Percentiles rank a stretch among this genome's conserved stretches.
These are phyloP conservation scores for Protea cynaroides DNA, from an alignment of 164 flowering plant genomes.

Conservation along the genomic window DNA sequence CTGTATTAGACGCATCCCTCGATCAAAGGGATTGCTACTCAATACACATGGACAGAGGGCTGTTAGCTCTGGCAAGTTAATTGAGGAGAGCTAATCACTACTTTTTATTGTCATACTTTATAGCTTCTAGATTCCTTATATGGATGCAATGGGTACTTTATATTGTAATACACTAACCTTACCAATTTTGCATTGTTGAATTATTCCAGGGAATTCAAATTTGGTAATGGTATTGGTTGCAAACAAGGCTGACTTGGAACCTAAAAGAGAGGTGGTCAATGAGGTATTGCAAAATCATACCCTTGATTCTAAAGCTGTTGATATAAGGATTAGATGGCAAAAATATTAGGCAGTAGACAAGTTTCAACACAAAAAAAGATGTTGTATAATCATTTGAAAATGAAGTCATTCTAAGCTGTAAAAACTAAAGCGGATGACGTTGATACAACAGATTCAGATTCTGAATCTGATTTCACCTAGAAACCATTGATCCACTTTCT, in stretches of 20 bases:
- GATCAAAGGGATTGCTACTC: too few relatives aligned
- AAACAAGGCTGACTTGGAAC: slow-evolving; percentile 41
- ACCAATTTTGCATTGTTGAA: not conserved
- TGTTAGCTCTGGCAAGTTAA: too few relatives aligned
- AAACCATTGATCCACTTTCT: not conserved
- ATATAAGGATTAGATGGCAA: not conserved
- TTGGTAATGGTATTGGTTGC: slow-evolving; percentile 40
- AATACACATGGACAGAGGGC: too few relatives aligned
- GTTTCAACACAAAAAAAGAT: not conserved
- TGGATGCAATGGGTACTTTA: not conserved
- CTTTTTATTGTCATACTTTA: too few relatives aligned
- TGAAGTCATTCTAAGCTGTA: not conserved
- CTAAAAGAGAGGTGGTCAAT: slow-evolving; percentile 29
- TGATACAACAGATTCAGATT: not conserved
- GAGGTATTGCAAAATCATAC: slow-evolving; percentile 21
- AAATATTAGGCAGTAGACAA: not conserved
- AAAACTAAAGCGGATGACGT: not conserved
- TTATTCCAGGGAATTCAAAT: slow-evolving; percentile 32
- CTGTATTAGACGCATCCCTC: too few relatives aligned
- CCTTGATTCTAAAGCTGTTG: not conserved
- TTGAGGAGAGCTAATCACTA: too few relatives aligned
- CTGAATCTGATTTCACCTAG: not conserved
- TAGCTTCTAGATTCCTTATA: not conserved
- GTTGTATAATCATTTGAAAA: not conserved
- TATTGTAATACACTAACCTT: not conserved